Conservation (phyloP, 148 eudicot genomes). For the Pharnaceum exiguum region DNA sequence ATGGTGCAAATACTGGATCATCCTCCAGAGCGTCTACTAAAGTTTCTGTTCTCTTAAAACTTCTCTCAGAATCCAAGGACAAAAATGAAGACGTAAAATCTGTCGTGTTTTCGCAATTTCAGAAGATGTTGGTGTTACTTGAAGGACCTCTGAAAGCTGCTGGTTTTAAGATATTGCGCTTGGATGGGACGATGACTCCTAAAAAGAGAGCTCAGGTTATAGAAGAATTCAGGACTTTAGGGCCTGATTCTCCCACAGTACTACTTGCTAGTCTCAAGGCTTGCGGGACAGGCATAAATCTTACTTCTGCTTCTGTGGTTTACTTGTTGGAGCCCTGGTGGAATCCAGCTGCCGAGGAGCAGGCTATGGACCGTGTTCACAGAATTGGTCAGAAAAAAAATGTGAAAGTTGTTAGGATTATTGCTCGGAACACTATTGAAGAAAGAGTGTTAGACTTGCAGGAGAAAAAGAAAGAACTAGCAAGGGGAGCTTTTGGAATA, state of each 20-base stretch:
- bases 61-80: constrained; percentile 48
- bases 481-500: constrained; percentile 63
- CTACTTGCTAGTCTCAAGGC: constrained; percentile 91
- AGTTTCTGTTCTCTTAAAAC: constrained; percentile 58
- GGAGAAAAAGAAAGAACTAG: constrained; percentile 72
- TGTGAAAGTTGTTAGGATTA: constrained; percentile 75
- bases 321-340: constrained; percentile 95
- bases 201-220: constrained; percentile 64
- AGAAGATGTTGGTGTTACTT: constrained; percentile 72
- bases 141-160: constrained; percentile 72
- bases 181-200: constrained; percentile 90
- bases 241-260: constrained; percentile 57
- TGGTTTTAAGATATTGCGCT: constrained; percentile 64
- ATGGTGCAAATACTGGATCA: constrained; percentile 12
- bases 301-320: constrained; percentile 73
- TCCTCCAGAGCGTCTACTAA: constrained; percentile 51
- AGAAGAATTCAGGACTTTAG: constrained; percentile 43
- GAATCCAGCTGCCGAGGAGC: constrained; percentile 97
- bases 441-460: constrained; percentile 82
- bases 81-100: constrained; percentile 48
- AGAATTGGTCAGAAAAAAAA: constrained; percentile 85
- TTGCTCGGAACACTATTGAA: constrained; percentile 81
- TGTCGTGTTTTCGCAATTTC: constrained; percentile 82
- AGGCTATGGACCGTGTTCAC: constrained; percentile 96
- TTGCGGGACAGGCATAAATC: constrained; percentile 80